These are phyloP conservation scores for Salicornia ramosissima DNA, from an alignment of 148 eudicot genomes.

Conservation along the genomic window DNA sequence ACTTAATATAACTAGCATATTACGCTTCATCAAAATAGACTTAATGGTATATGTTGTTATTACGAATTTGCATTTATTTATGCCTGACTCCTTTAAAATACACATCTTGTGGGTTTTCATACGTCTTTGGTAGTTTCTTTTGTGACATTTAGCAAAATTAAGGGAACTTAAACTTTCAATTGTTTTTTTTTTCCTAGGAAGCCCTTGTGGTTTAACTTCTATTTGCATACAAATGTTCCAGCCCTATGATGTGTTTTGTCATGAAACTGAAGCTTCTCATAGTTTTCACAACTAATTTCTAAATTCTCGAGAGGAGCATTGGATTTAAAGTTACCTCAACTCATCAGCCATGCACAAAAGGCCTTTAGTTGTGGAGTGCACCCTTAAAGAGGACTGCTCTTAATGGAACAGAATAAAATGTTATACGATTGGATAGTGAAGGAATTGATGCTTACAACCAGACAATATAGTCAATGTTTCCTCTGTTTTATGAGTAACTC, in stretches of 20 bases:
- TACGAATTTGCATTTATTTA: not conserved
- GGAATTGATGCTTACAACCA: conserved; percentile 99
- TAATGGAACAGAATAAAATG: conserved; percentile 93
- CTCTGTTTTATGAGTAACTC: conserved; percentile 2
- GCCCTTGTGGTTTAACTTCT: not conserved
- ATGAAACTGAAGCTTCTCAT: too few relatives aligned
- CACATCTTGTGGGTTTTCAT: not conserved
- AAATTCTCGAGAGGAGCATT: conserved; percentile 95
- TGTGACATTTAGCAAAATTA: too few relatives aligned
- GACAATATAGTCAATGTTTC: conserved; percentile 64
- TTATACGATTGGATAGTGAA: conserved; percentile 80
- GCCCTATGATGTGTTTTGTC: not conserved
- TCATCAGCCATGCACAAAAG: conserved; percentile 93
- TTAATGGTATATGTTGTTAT: not conserved
- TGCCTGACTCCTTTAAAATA: too few relatives aligned
- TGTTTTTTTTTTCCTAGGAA: not conserved
- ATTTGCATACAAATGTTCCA: not conserved
- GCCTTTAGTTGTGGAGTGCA: conserved; percentile 97
- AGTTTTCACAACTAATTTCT: conserved; percentile 16
- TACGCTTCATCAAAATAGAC: not conserved
- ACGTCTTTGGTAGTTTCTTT: not conserved
- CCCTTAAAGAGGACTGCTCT: conserved; percentile 83
- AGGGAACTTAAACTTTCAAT: not conserved
- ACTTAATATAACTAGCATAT: too few relatives aligned
- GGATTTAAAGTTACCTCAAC: conserved; percentile 95